Percentiles rank a stretch among this genome's conserved stretches.
phyloP scores from a whole-genome alignment of 2,329 filamentous ascomycete genomes.

The Ophiostoma sp. region DNA sequence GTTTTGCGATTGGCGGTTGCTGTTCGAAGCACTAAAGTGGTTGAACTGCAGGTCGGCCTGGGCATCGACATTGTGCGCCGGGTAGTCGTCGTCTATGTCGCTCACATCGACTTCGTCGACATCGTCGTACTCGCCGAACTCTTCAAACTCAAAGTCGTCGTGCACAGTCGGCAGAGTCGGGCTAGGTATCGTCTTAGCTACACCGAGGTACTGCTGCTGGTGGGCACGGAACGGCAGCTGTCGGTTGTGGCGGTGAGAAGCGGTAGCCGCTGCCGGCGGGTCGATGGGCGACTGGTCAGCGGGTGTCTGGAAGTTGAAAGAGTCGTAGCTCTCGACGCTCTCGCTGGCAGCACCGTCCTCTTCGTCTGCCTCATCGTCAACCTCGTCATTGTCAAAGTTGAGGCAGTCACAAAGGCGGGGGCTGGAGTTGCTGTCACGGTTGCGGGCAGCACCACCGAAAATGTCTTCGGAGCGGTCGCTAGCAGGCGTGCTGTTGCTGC shows the following conservation, averaged over 20 bases:
- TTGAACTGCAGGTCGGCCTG: neutral
- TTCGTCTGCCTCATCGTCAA: neutral
- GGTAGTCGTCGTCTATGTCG: neutral
- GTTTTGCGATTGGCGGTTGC: constrained; percentile 14
- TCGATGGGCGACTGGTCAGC: constrained; percentile 24
- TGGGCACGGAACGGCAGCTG: neutral
- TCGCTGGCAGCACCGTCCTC: constrained; percentile 16
- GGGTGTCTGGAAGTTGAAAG: constrained; percentile 27
- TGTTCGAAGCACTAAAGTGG: neutral
- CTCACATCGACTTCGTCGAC: neutral
- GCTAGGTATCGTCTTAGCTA: neutral
- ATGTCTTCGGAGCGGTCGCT: constrained; percentile 13
- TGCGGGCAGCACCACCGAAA: constrained; percentile 18
- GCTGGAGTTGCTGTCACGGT: constrained; percentile 29
- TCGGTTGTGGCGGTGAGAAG: neutral
- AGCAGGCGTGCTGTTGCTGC: constrained; percentile 14
- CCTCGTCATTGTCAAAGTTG: constrained; percentile 30
- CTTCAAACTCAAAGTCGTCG: neutral
- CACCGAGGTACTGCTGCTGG: neutral
- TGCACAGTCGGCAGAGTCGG: constrained; percentile 14
- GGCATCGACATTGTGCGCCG: constrained; percentile 14
- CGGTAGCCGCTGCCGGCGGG: neutral
- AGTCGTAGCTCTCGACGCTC: constrained; percentile 27
- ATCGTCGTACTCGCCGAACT: neutral
- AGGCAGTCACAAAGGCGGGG: constrained; percentile 35